A percentile compares a stretch with the other conserved stretches of the same genome.
phyloP scores from a whole-genome alignment of 305 asterid species.

The Solanum hybrid region DNA sequence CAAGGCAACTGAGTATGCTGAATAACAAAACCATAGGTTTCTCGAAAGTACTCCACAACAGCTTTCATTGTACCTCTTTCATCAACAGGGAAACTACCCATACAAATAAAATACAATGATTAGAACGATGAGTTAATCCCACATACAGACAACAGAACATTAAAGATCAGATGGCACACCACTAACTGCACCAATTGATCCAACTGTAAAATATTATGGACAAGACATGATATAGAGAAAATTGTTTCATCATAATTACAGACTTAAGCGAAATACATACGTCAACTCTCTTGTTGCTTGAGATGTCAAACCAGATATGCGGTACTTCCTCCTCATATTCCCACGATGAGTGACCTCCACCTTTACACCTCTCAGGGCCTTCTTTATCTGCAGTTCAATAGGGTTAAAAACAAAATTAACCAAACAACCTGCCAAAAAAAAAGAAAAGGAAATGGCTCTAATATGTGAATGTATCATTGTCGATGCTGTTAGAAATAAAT shows the following conservation, averaged over 20 bases:
- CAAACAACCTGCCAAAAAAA: neutral
- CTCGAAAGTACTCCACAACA: slow-evolving; percentile 67
- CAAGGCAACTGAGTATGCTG: slow-evolving; percentile 78
- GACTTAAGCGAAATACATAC: slow-evolving; percentile 28
- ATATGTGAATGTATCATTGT: neutral
- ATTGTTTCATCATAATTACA: neutral
- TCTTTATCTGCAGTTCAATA: slow-evolving; percentile 47
- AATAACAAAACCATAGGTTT: slow-evolving; percentile 67
- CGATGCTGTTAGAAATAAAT: neutral
- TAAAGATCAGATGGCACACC: neutral
- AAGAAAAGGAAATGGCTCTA: neutral
- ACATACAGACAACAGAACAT: neutral
- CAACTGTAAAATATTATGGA: neutral
- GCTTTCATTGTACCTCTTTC: slow-evolving; percentile 74
- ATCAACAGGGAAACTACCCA: slow-evolving; percentile 66
- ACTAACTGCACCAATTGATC: neutral
- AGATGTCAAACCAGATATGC: slow-evolving; percentile 75
- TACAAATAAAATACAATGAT: neutral
- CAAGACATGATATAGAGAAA: neutral
- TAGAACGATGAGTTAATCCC: neutral
- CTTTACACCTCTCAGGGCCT: slow-evolving; percentile 82
- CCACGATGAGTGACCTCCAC: slow-evolving; percentile 92
- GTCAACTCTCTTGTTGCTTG: slow-evolving; percentile 80
- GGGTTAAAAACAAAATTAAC: neutral
- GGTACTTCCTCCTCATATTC: slow-evolving; percentile 78